Conservation (phyloP, 805 yeast genomes). For the Candida caryicola region DNA sequence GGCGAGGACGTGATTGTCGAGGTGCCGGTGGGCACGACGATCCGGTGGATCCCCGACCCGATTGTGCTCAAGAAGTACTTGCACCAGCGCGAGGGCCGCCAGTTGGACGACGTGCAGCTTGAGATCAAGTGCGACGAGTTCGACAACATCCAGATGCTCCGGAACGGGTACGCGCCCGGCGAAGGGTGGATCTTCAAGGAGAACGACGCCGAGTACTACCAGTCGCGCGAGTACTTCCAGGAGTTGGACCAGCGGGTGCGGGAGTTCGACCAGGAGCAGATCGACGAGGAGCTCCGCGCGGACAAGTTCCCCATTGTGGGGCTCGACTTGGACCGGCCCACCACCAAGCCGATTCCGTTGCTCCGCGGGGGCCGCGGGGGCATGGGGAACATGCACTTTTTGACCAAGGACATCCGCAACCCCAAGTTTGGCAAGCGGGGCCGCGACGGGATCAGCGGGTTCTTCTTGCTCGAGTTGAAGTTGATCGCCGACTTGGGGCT, state of each 20-base stretch:
- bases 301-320: conserved; percentile 85
- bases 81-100: conserved; percentile 12
- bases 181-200: conserved; percentile 90
- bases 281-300: conserved; percentile 52
- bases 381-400: conserved; percentile 92
- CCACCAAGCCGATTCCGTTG: conserved; percentile 64
- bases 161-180: conserved; percentile 65
- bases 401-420: conserved; percentile 77
- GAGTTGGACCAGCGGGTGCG: conserved; percentile 62
- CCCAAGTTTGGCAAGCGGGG: conserved; percentile 88
- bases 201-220: conserved; percentile 67
- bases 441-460: conserved; percentile 60
- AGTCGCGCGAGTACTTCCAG: conserved; percentile 61
- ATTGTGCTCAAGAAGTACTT: conserved; percentile 34
- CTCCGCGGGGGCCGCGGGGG: conserved; percentile 92
- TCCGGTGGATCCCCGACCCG: conserved; percentile 84
- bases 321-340: conserved; percentile 61
- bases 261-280: conserved; percentile 58
- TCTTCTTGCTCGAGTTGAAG: conserved; percentile 79
- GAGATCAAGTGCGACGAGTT: conserved; percentile 29
- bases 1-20: conserved; percentile 79
- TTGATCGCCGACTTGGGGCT: conserved; percentile 89
- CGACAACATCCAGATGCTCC: conserved; percentile 52
- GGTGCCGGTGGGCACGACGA: conserved; percentile 89
- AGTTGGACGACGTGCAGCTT: conserved; percentile 23